These are phyloP conservation scores for Penicillium nordicum DNA, from an alignment of 2,329 filamentous ascomycete genomes.

Conservation along the genomic window DNA sequence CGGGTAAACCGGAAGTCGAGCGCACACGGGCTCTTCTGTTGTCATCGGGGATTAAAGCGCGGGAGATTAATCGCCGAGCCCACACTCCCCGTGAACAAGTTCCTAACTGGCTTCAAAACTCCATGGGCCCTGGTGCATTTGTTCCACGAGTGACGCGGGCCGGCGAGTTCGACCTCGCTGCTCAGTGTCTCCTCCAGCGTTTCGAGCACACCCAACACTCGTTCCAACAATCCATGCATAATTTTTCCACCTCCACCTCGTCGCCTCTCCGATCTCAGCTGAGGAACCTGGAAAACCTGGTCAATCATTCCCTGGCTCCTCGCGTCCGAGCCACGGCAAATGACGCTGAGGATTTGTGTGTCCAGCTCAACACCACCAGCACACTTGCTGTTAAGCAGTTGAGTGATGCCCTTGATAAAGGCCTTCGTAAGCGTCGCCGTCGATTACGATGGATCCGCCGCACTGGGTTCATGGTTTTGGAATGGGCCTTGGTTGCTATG, in stretches of 20 bases:
- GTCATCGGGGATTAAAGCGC: constrained; percentile 84
- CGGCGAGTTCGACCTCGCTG: constrained; percentile 54
- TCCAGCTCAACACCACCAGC: constrained; percentile 71
- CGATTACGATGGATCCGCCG: constrained; percentile 73
- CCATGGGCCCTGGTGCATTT: constrained; percentile 27
- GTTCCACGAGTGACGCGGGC: constrained; percentile 45
- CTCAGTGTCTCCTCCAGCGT: constrained; percentile 48
- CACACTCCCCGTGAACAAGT: constrained; percentile 44
- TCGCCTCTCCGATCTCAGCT: constrained; percentile 45
- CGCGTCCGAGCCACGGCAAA: constrained; percentile 68
- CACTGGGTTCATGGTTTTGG: constrained; percentile 74
- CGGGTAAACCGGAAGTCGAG: constrained; percentile 71
- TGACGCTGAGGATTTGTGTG: constrained; percentile 73
- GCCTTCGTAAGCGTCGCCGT: constrained; percentile 69
- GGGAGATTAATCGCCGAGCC: constrained; percentile 69
- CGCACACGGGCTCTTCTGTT: constrained; percentile 74
- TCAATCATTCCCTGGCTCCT: constrained; percentile 51
- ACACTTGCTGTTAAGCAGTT: constrained; percentile 77
- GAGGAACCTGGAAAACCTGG: constrained; percentile 43
- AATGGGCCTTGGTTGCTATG: constrained; percentile 82
- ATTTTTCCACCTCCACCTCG: constrained; percentile 47
- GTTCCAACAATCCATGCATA: constrained; percentile 45
- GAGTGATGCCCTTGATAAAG: constrained; percentile 66
- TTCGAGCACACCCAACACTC: constrained; percentile 46
- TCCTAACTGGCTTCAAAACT: constrained; percentile 35